A percentile compares a stretch with the other conserved stretches of the same genome.
phyloP scores from a whole-genome alignment of 306 rosid species.

The Casuarina equisetifolia region DNA sequence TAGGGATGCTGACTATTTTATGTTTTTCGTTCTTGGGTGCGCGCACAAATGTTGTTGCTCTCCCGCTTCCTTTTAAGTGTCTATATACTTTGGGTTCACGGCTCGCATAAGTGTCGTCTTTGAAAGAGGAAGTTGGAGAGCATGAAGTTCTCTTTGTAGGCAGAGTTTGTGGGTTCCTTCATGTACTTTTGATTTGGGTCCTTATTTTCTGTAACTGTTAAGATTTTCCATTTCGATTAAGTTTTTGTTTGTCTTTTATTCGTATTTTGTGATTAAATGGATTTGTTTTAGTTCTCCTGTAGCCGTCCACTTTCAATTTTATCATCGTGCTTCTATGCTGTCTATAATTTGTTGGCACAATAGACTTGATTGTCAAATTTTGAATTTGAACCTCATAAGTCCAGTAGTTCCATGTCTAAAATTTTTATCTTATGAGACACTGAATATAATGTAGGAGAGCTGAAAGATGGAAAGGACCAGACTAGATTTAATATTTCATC shows the following conservation, averaged over 20 bases:
- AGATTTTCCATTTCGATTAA: conserved; percentile 8
- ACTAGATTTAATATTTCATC: conserved; percentile 61
- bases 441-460: conserved; percentile 55
- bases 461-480: conserved; percentile 69
- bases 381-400: neutral
- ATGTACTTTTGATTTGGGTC: conserved; percentile 12
- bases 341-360: neutral
- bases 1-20: neutral
- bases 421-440: conserved; percentile 19
- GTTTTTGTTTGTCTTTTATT: neutral
- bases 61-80: neutral
- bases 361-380: neutral
- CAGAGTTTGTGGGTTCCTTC: conserved; percentile 21
- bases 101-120: conserved; percentile 25
- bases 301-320: conserved; percentile 12
- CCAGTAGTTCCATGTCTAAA: neutral
- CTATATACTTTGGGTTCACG: conserved; percentile 7
- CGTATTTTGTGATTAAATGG: conserved; percentile 17
- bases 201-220: conserved; percentile 3
- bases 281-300: conserved; percentile 19
- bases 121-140: conserved; percentile 1
- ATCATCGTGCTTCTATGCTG: conserved; percentile 20
- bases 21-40: conserved; percentile 4
- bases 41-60: conserved; percentile 23
- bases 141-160: conserved; percentile 12